Evolutionary conservation across 2,329 filamentous ascomycete species (phyloP).

Genomic region (Fusarium sp.): DNA sequence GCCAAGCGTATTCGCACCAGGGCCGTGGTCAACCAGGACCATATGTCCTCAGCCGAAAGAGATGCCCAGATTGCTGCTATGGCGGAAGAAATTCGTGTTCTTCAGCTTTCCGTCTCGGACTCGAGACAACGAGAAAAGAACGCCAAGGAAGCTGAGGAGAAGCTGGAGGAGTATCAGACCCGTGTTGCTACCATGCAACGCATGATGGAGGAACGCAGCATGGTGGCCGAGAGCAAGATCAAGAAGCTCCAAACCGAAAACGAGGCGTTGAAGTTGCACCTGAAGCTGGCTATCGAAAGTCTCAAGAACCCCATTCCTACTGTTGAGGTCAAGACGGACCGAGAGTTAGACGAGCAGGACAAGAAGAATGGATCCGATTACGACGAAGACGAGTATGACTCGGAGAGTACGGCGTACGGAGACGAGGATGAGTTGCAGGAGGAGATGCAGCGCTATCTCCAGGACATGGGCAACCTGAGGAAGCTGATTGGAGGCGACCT

Average conservation of each 20-base stretch:
- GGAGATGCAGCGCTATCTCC: slow-evolving; percentile 86
- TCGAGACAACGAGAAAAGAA: slow-evolving; percentile 78
- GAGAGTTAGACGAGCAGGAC: slow-evolving; percentile 49
- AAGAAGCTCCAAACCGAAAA: slow-evolving; percentile 90
- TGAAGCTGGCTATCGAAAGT: slow-evolving; percentile 87
- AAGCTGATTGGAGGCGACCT: slow-evolving; percentile 81
- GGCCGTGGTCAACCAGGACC: slow-evolving; percentile 95
- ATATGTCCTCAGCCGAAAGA: slow-evolving; percentile 89
- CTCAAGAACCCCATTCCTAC: slow-evolving; percentile 90
- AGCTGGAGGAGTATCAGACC: slow-evolving; percentile 93
- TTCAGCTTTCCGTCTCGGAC: slow-evolving; percentile 82
- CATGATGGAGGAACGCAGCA: slow-evolving; percentile 92
- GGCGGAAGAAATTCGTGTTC: slow-evolving; percentile 89
- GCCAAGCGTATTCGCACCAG: slow-evolving; percentile 97
- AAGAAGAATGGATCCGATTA: slow-evolving; percentile 61
- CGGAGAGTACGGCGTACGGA: slow-evolving; percentile 59
- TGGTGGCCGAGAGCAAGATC: slow-evolving; percentile 95
- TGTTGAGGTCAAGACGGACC: slow-evolving; percentile 55
- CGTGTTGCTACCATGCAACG: slow-evolving; percentile 92
- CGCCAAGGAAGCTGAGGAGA: slow-evolving; percentile 81
- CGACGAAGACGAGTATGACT: slow-evolving; percentile 70
- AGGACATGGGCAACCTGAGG: slow-evolving; percentile 79
- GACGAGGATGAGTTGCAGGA: slow-evolving; percentile 76
- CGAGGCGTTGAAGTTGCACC: slow-evolving; percentile 86
- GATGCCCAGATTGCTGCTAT: slow-evolving; percentile 95